Percentiles rank a stretch among this genome's conserved stretches.
phyloP scores from a whole-genome alignment of 129 eudicot species.

The Pittosporum tobira region DNA sequence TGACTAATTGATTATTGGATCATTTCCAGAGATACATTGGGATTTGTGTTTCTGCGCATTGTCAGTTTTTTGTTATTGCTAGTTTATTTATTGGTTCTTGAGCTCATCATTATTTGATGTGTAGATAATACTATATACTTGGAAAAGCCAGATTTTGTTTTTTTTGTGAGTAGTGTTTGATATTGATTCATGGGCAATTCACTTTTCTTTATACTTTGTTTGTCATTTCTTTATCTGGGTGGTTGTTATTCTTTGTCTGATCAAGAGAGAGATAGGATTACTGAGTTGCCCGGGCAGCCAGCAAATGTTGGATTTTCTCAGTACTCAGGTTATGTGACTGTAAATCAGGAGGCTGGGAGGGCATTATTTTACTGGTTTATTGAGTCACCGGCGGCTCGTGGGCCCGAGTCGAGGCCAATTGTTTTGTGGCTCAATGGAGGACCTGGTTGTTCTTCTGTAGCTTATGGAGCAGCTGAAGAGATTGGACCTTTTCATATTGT shows the following conservation, averaged over 20 bases:
- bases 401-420: conserved; percentile 68
- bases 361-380: conserved; percentile 91
- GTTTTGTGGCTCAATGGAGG: conserved; percentile 99
- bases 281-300: conserved; percentile 86
- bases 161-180: conserved; percentile 20
- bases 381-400: conserved; percentile 60
- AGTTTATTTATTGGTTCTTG: conserved; percentile 17
- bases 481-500: conserved; percentile 83
- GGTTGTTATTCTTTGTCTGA: conserved; percentile 38
- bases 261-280: conserved; percentile 72
- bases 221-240: conserved; percentile 27
- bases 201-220: conserved; percentile 20
- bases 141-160: conserved; percentile 14
- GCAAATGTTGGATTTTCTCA: conserved; percentile 60
- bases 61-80: conserved; percentile 15
- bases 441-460: conserved; percentile 99
- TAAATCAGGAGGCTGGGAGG: conserved; percentile 68
- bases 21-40: conserved; percentile 32
- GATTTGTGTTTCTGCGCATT: conserved; percentile 31
- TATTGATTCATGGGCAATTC: conserved; percentile 39
- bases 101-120: background rate
- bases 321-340: conserved; percentile 92
- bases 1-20: conserved; percentile 12
- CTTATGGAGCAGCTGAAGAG: conserved; percentile 99
- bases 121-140: background rate